Conservation (phyloP, 2,329 filamentous ascomycete genomes). For the Colletotrichum caudatum region DNA sequence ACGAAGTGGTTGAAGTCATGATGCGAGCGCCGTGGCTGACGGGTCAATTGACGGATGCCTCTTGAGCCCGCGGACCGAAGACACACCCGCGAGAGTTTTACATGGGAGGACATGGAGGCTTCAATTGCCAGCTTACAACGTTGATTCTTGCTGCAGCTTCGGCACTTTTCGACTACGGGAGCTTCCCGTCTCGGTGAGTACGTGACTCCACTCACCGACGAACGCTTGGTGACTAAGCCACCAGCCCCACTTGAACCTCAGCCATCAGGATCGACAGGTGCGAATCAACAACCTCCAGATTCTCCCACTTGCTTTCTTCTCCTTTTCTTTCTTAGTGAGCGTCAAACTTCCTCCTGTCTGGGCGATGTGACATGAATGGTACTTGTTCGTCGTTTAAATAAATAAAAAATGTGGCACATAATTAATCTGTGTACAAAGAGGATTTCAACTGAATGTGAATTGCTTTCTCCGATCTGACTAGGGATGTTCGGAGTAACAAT, state of each 20-base stretch:
- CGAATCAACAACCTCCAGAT: neutral
- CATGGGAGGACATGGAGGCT: conserved; percentile 41
- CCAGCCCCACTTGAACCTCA: neutral
- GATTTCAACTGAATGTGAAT: too few species aligned
- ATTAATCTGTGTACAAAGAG: too few species aligned
- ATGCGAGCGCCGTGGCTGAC: neutral
- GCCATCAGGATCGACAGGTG: neutral
- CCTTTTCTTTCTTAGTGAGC: neutral
- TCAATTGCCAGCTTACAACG: conserved; percentile 19
- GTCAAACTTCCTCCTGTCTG: neutral
- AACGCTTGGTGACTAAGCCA: conserved; percentile 20
- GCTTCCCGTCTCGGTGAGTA: conserved; percentile 5
- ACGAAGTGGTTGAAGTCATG: conserved; percentile 42
- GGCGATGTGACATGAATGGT: too few species aligned
- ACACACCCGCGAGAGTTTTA: conserved; percentile 34
- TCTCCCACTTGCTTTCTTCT: too few species aligned
- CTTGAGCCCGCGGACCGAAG: conserved; percentile 20
- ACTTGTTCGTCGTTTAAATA: too few species aligned
- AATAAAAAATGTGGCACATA: too few species aligned
- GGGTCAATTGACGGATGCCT: neutral
- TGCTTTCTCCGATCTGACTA: neutral
- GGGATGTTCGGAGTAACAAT: too few species aligned
- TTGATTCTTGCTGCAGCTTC: conserved; percentile 9
- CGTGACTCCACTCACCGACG: conserved; percentile 6
- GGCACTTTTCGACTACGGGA: neutral